Conservation (phyloP, 129 eudicot species). For the Helianthus tuberosus region DNA sequence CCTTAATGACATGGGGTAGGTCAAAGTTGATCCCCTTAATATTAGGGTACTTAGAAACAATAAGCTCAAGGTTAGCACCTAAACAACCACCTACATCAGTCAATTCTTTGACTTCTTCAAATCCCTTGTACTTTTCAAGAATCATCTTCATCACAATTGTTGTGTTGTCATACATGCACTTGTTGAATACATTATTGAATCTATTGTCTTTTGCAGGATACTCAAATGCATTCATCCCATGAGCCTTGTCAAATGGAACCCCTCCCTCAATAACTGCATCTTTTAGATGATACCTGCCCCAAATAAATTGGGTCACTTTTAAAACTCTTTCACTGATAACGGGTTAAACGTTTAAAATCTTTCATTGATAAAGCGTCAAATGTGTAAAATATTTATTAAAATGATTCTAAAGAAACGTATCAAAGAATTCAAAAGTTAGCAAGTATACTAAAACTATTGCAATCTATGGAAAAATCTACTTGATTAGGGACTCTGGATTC, state of each 20-base stretch:
- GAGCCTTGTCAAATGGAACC: conserved; percentile 28
- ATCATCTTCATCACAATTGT: conserved; percentile 36
- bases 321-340: not conserved
- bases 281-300: conserved; percentile 41
- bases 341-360: not conserved
- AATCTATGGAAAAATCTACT: not conserved
- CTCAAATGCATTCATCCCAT: no score
- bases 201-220: no score
- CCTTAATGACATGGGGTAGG: conserved; percentile 37
- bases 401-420: not conserved
- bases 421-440: not conserved
- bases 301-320: not conserved
- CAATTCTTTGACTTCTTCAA: conserved; percentile 38
- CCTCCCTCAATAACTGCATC: conserved; percentile 49
- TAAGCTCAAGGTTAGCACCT: conserved; percentile 40
- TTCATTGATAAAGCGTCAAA: no score
- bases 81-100: conserved; percentile 53
- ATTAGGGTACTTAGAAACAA: conserved; percentile 37
- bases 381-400: no score
- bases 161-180: conserved; percentile 13
- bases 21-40: conserved; percentile 49
- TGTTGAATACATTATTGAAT: no score
- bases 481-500: no score
- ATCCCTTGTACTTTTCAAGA: conserved; percentile 45
- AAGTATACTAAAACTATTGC: not conserved